Percentiles rank a stretch among this genome's conserved stretches.
Evolutionary conservation across 2,329 filamentous ascomycete genomes (phyloP).

Genomic region (Bipolaris bicolor): DNA sequence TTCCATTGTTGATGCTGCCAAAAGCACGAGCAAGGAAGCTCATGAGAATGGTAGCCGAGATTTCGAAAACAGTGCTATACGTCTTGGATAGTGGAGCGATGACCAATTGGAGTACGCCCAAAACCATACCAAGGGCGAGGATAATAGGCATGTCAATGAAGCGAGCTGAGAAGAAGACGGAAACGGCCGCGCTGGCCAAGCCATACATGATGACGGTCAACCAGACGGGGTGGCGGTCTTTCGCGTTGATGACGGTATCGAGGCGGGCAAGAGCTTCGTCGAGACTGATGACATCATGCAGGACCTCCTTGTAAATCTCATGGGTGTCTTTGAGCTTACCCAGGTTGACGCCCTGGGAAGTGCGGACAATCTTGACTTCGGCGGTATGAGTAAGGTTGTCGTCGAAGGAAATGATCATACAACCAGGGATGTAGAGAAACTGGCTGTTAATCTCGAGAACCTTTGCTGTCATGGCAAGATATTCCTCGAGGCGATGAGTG

Average conservation of each 20-base stretch:
- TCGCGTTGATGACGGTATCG: constrained; percentile 65
- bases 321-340: constrained; percentile 76
- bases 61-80: constrained; percentile 61
- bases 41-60: constrained; percentile 54
- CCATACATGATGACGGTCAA: constrained; percentile 70
- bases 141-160: constrained; percentile 79
- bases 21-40: constrained; percentile 57
- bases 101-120: constrained; percentile 77
- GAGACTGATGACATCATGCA: constrained; percentile 73
- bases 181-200: constrained; percentile 74
- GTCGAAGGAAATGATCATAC: constrained; percentile 91
- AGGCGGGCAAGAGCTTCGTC: constrained; percentile 71
- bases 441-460: constrained; percentile 86
- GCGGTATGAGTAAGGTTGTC: constrained; percentile 69
- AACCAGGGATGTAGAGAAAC: constrained; percentile 86
- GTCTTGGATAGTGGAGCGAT: constrained; percentile 75
- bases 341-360: constrained; percentile 71
- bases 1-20: constrained; percentile 52
- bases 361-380: constrained; percentile 78
- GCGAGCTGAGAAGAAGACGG: constrained; percentile 77
- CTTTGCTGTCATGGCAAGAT: constrained; percentile 83
- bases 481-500: constrained; percentile 88
- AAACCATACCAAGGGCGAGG: constrained; percentile 73
- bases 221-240: constrained; percentile 59
- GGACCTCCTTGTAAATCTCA: constrained; percentile 78